Base-by-base conservation (phyloP, 805 yeast species). In the Jamesozyma gamospora region DNA sequence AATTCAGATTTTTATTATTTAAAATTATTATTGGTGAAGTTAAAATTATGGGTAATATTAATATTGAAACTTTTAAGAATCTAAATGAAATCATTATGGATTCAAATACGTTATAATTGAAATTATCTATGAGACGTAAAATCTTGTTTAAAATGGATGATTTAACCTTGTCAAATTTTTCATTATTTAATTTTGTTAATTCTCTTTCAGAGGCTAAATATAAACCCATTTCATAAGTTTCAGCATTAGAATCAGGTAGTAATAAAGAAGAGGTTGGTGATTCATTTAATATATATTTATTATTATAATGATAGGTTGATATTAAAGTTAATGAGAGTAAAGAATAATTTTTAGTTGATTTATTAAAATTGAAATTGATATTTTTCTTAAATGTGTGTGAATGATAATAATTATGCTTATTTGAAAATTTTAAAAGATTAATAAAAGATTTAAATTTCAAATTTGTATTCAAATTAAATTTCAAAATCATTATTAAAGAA, bases 171-270 rank as follows among this genome's bases (percentile, higher is more conserved):
- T 25, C n/a, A n/a, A 28, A 12, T 16, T 29, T 29, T 28, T 31
- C 16, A 2, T 24, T n/a, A 14, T 33, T 12, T 13, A 6, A 14
- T 11, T 34, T 14, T 2, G 7, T 16, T 18, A 11, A 64, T 51
- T 82, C 86, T 15, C 59, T 56, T 47, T 77, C 79, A 0, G 88
- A 81, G 0, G 83, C 66, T 11, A 61, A 41, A 53, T 66, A 82
- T 3, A 82, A 64, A 1, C 83, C 83, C 67, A 70, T 69, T 53
- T 82, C 92, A 58, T 67, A 80, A 0, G 94, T 82, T 28, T 77
- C 82, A 3, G 77, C 77, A 1, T 49, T 52, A 1, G 67, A 53
- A 41, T 67, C 72, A 0, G 82, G 63, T 4, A 35, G 43, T 28
- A 65, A 38, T 7, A 29, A 8, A 15, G 28, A 11, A n/a, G n/a